Conservation (phyloP, 2,329 filamentous ascomycete genomes). For the Echinosphaeria canescens region DNA sequence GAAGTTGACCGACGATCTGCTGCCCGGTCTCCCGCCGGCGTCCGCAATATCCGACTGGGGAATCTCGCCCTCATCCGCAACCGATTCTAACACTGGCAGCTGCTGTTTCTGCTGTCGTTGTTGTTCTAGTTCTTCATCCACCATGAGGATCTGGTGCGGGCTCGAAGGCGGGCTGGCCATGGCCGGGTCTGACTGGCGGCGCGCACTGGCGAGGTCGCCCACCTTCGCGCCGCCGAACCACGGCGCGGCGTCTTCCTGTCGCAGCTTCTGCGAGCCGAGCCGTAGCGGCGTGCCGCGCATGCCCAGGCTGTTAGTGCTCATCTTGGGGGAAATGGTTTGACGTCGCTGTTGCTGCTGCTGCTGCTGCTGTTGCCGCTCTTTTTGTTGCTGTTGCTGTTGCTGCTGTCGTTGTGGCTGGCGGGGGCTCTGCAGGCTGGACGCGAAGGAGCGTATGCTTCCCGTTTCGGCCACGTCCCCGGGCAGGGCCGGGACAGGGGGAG, state of each 20-base stretch:
- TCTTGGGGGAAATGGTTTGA: too few species aligned
- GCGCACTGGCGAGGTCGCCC: constrained; percentile 20
- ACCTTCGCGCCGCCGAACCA: constrained; percentile 25
- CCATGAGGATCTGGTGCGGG: constrained; percentile 4
- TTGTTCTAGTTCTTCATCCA: constrained; percentile 3
- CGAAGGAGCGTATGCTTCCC: constrained; percentile 6
- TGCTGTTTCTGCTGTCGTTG: too few species aligned
- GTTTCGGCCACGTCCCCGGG: constrained; percentile 26
- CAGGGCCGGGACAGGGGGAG: constrained; percentile 59
- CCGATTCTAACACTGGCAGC: too few species aligned
- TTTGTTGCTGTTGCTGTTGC: too few species aligned
- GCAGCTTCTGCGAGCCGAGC: constrained; percentile 28
- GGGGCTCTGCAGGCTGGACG: constrained; percentile 2
- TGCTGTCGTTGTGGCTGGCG: constrained; percentile 5
- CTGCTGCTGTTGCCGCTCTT: too few species aligned
- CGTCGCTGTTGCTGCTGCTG: too few species aligned
- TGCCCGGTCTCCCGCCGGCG: constrained; percentile 20
- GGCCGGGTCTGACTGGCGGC: constrained; percentile 17
- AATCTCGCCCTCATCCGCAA: too few species aligned
- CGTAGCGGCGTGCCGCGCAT: constrained; percentile 19
- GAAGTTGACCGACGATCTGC: constrained; percentile 30
- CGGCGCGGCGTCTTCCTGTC: constrained; percentile 16
- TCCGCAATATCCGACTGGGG: too few species aligned
- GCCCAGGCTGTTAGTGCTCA: constrained; percentile 13
- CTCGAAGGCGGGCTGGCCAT: constrained; percentile 12